phyloP scores from a whole-genome alignment of 2,329 filamentous ascomycete species.

The Diaporthe ilicicola region DNA sequence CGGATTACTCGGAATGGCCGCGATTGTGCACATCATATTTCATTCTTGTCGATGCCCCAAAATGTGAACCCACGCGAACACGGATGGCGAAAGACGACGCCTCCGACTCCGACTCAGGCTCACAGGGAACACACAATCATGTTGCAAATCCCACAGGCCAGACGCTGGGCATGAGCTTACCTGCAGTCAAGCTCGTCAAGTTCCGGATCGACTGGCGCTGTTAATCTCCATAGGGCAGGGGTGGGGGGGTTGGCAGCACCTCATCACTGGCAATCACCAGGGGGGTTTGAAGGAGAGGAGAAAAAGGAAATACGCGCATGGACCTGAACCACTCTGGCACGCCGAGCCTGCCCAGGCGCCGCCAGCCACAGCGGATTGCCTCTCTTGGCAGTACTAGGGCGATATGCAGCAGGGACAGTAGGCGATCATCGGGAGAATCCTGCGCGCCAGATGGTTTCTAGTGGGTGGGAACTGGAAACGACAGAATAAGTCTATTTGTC shows the following conservation, averaged over 20 bases:
- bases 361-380: constrained; percentile 5
- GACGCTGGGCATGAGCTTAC: constrained; percentile 18
- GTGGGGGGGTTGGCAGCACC: neutral
- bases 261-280: too few species aligned
- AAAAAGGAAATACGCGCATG: neutral
- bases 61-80: neutral
- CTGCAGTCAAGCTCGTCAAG: neutral
- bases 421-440: constrained; percentile 22
- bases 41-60: neutral
- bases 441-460: constrained; percentile 15
- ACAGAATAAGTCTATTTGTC: neutral
- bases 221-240: constrained; percentile 1
- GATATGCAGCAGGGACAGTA: constrained; percentile 23
- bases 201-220: constrained; percentile 11
- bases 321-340: neutral
- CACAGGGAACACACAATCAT: neutral
- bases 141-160: constrained; percentile 2
- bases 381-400: constrained; percentile 12
- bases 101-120: too few species aligned
- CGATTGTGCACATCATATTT: neutral
- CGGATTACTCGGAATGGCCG: neutral
- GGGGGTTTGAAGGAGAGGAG: neutral
- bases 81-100: neutral
- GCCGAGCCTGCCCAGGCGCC: neutral
- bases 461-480: constrained; percentile 17